These are phyloP conservation scores for Pontederia crassipes DNA, from an alignment of 176 grass and related monocot species.

Conservation along the genomic window DNA sequence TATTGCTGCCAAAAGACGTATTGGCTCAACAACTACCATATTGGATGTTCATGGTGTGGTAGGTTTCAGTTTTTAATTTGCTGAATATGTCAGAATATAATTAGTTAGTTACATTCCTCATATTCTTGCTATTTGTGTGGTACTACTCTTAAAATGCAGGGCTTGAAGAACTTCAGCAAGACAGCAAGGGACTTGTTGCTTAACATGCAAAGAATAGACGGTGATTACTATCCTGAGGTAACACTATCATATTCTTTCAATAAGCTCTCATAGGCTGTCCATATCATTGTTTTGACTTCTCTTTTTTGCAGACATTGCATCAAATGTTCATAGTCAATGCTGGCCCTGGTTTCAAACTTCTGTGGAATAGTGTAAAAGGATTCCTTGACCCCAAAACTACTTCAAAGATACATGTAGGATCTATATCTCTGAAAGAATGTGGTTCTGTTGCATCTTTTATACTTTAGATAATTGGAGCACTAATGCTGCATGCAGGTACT, in stretches of 20 bases:
- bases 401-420: constrained; percentile 90
- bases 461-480: background rate
- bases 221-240: constrained; percentile 97
- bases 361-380: constrained; percentile 92
- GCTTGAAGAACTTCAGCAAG: constrained; percentile 90
- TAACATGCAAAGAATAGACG: constrained; percentile 87
- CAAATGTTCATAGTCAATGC: constrained; percentile 99
- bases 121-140: background rate
- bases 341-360: constrained; percentile 73
- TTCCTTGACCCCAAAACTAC: constrained; percentile 99
- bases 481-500: constrained; percentile 45
- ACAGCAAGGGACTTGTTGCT: constrained; percentile 78
- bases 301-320: constrained; percentile 67
- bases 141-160: constrained; percentile 32
- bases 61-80: constrained; percentile 13
- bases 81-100: background rate
- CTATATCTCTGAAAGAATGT: constrained; percentile 8
- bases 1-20: constrained; percentile 86
- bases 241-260: background rate
- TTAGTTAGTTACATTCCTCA: background rate
- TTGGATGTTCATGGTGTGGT: constrained; percentile 98
- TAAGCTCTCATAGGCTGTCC: background rate
- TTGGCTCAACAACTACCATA: constrained; percentile 76
- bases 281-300: background rate
- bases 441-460: constrained; percentile 19